A percentile compares a stretch with the other conserved stretches of the same genome.
Evolutionary conservation across 495 filamentous ascomycete species (phyloP).

Genomic region (Astrothelium macrocarpum): DNA sequence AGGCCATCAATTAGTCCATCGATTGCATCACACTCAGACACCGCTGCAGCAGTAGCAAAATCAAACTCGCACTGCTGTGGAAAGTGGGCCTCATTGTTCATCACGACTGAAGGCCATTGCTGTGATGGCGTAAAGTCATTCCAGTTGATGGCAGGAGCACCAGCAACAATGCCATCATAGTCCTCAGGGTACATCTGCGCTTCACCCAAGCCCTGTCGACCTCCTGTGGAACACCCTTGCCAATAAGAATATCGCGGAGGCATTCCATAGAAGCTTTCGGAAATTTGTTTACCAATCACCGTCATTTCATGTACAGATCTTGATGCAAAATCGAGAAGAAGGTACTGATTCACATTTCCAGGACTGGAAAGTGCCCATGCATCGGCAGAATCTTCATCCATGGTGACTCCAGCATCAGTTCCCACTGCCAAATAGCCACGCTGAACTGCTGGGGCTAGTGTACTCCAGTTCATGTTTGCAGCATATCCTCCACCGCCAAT

Average conservation of each 20-base stretch:
- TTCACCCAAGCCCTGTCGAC: constrained; percentile 21
- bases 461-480: constrained; percentile 19
- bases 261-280: constrained; percentile 18
- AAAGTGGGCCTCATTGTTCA: constrained; percentile 18
- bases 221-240: constrained; percentile 25
- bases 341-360: constrained; percentile 24
- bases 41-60: constrained; percentile 20
- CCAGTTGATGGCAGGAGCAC: constrained; percentile 30
- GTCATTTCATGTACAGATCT: constrained; percentile 17
- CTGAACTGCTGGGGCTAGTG: constrained; percentile 21
- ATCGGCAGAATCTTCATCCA: background rate
- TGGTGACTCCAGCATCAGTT: constrained; percentile 33
- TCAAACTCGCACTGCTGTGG: constrained; percentile 22
- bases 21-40: constrained; percentile 32
- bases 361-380: constrained; percentile 24
- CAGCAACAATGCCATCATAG: constrained; percentile 25
- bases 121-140: constrained; percentile 17
- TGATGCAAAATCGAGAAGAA: constrained; percentile 27
- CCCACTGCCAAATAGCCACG: constrained; percentile 34
- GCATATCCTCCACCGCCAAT: constrained; percentile 39
- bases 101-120: constrained; percentile 27
- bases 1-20: constrained; percentile 36
- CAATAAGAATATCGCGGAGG: constrained; percentile 23
- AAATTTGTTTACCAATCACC: constrained; percentile 21
- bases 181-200: constrained; percentile 23